A percentile compares a stretch with the other conserved stretches of the same genome.
Evolutionary conservation across 2,329 filamentous ascomycete species (phyloP).

Genomic region (Talaromyces funiculosus): DNA sequence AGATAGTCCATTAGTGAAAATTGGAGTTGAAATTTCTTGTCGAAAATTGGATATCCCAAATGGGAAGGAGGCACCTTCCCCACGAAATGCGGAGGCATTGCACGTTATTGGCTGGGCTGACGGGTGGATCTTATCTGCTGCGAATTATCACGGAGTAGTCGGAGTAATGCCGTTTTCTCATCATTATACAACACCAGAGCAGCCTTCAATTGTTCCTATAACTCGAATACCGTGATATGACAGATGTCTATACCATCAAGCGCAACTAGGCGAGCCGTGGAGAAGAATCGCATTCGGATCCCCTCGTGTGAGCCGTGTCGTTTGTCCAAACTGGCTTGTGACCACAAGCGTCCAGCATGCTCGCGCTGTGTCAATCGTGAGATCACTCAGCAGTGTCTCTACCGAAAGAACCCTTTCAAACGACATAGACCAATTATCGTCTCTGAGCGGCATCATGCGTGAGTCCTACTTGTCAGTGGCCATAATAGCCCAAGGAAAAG

Average conservation of each 20-base stretch:
- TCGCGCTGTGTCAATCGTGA: constrained; percentile 10
- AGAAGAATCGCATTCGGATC: constrained; percentile 5
- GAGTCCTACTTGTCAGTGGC: background rate
- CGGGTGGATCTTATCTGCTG: background rate
- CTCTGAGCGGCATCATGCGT: constrained; percentile 2
- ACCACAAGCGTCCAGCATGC: constrained; percentile 10
- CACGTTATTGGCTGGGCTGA: background rate
- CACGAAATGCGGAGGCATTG: background rate
- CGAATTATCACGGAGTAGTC: background rate
- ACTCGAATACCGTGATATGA: background rate
- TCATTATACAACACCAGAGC: background rate
- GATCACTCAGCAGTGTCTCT: constrained; percentile 8
- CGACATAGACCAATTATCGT: constrained; percentile 6
- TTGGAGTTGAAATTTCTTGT: no score
- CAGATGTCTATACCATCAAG: background rate
- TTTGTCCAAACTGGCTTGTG: constrained; percentile 11
- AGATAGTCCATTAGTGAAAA: no score
- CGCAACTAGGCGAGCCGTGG: background rate
- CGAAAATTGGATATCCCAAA: background rate
- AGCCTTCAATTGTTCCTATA: background rate
- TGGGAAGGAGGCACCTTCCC: background rate
- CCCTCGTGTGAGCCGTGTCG: constrained; percentile 13
- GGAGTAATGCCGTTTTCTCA: background rate
- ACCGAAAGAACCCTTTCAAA: constrained; percentile 11
- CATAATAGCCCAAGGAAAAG: no score